Evolutionary conservation across 352 stramenopile genomes (phyloP), one percentile per base, ranked within the genome.

Genomic region (Phytophthora sp.): DNA sequence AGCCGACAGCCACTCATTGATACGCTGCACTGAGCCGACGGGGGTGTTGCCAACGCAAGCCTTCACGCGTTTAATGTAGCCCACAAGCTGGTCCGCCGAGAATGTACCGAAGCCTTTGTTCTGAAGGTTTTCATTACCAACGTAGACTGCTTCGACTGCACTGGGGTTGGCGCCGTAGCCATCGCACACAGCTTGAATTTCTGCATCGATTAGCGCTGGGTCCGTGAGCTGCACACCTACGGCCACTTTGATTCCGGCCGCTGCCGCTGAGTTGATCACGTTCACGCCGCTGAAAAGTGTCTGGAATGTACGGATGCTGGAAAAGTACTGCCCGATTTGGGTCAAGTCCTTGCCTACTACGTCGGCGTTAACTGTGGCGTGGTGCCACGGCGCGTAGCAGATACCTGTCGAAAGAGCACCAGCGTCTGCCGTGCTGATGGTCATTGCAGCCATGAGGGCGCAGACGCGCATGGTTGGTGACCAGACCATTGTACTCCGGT

Each of bases 121-220:
- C 42, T 71, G 55, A n/a, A 94, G 69, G 72, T 89, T 78, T 39
- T 94, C 85, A 60, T 92, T 94, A 26, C 85, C 85, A 28, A 89
- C 79, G 55, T 88, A 92, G 27, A 94, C 84, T 4, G 80, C 83
- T 46, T 88, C 66, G 23, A 94, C 62, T 0, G 45, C 61, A 18
- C 57, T 38, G 0, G 82, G 74, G 45, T 84, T 64, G 1, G 48
- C 44, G 20, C 72, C 58, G 24, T 78, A 81, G 18, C 79, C 85
- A 3, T 74, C 66, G 42, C 86, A 85, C 35, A 82, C 83, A 12
- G 83, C 83, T n/a, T 84, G 34, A 60, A 94, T 87, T 50, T 91
- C 82, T 9, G 53, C 62, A 12, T 78, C 60, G 45, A 86, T 81
- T 1, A 69, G 41, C 7, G 37, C 53, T 15, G 56, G 37, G 24